A percentile compares a stretch with the other conserved stretches of the same genome.
Conservation (phyloP, 139 green algal genomes). For the Chlamydomonas sp. region DNA sequence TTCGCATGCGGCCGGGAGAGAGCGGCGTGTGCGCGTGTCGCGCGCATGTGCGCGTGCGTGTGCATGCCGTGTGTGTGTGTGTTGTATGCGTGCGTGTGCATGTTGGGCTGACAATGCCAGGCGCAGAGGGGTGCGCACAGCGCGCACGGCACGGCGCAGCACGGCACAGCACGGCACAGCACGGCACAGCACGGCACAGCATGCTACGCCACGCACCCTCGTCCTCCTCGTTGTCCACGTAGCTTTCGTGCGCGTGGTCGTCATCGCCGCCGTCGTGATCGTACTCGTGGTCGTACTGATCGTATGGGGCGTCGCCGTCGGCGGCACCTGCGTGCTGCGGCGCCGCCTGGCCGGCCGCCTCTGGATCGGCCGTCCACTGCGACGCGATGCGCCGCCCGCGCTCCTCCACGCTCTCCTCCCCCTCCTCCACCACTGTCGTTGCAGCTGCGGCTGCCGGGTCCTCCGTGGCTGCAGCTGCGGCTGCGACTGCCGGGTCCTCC, state of each 20-base stretch:
- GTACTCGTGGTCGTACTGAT: neutral
- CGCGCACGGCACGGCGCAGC: too few relatives aligned
- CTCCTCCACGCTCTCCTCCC: slow-evolving; percentile 5
- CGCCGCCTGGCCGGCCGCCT: neutral
- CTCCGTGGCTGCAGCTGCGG: neutral
- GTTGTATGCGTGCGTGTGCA: too few relatives aligned
- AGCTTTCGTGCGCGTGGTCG: neutral
- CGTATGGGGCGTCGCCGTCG: neutral
- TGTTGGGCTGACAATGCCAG: too few relatives aligned
- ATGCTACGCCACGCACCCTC: neutral
- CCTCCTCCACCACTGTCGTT: neutral
- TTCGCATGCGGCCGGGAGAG: too few relatives aligned
- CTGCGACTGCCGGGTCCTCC: slow-evolving; percentile 17
- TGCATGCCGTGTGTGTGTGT: too few relatives aligned
- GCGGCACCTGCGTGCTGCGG: neutral
- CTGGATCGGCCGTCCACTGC: slow-evolving; percentile 9
- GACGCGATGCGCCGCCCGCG: neutral
- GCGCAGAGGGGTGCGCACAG: too few relatives aligned
- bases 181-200: neutral
- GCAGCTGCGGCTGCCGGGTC: slow-evolving; percentile 18
- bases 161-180: too few relatives aligned
- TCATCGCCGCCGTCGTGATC: neutral
- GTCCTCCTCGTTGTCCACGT: neutral
- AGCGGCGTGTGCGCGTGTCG: too few relatives aligned
- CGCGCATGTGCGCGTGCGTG: too few relatives aligned